phyloP scores from a whole-genome alignment of 2,329 filamentous ascomycete species.

The Coniochaeta pulveracea region DNA sequence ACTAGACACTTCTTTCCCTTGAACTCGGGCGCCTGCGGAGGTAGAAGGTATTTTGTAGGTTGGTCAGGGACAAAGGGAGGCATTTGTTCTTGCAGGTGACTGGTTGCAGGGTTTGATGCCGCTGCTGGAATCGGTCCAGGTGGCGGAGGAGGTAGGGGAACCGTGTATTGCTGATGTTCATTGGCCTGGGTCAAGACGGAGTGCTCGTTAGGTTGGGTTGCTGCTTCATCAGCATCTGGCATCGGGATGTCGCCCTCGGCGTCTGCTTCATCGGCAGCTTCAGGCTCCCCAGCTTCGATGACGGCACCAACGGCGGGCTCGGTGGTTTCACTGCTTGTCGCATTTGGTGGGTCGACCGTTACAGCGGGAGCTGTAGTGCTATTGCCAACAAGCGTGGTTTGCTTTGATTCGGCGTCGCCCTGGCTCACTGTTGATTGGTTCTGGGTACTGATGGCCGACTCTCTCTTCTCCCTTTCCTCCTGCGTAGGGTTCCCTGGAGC shows the following conservation, averaged over 20 bases:
- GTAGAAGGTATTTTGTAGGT: constrained; percentile 60
- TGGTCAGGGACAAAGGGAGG: constrained; percentile 32
- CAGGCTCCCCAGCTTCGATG: constrained; percentile 12
- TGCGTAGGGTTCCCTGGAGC: constrained; percentile 21
- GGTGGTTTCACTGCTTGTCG: constrained; percentile 8
- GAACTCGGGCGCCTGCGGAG: constrained; percentile 68
- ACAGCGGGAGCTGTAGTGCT: constrained; percentile 23
- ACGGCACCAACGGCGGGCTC: constrained; percentile 4
- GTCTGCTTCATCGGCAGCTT: constrained; percentile 24
- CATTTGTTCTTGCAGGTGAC: constrained; percentile 26
- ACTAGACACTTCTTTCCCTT: constrained; percentile 89
- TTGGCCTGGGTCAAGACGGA: no score
- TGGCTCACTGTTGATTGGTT: constrained; percentile 32
- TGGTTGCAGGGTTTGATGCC: constrained; percentile 18
- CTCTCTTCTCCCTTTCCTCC: constrained; percentile 30
- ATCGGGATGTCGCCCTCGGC: constrained; percentile 56
- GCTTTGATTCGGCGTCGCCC: constrained; percentile 33
- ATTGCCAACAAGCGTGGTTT: constrained; percentile 22
- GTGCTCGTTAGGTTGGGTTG: constrained; percentile 35
- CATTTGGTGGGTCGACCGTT: constrained; percentile 26
- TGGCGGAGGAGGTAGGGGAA: constrained; percentile 35
- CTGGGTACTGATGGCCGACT: constrained; percentile 32
- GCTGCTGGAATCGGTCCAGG: constrained; percentile 28
- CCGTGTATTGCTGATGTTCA: no score
- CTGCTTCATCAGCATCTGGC: constrained; percentile 46